Conservation (phyloP, 2,329 filamentous ascomycete genomes). For the Fusarium sp. region DNA sequence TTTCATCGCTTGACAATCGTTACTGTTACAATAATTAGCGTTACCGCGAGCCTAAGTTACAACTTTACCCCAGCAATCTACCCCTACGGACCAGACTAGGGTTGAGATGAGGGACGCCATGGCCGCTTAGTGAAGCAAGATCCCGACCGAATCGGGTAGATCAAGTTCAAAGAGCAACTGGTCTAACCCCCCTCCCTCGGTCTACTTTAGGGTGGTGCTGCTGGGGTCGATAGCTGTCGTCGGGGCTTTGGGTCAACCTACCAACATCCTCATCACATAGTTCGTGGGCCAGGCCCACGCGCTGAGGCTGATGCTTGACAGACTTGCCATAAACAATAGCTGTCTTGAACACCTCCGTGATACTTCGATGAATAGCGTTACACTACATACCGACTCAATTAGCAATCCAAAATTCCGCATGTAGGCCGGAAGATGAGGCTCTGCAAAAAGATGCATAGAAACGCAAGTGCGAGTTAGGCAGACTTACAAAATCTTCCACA, state of each 20-base stretch:
- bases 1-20: constrained; percentile 78
- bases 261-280: constrained; percentile 97
- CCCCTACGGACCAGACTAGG: constrained; percentile 24
- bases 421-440: constrained; percentile 13
- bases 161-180: constrained; percentile 30
- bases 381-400: constrained; percentile 71
- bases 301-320: constrained; percentile 98
- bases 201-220: constrained; percentile 20
- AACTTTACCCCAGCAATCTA: constrained; percentile 22
- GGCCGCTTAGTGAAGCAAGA: constrained; percentile 35
- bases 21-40: constrained; percentile 50
- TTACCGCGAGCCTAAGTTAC: constrained; percentile 20
- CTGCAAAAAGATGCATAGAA: constrained; percentile 8
- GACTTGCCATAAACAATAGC: constrained; percentile 98
- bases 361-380: constrained; percentile 95
- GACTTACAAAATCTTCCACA: constrained; percentile 94
- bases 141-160: constrained; percentile 39
- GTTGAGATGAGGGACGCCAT: constrained; percentile 22
- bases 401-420: constrained; percentile 37
- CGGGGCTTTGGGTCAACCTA: constrained; percentile 59
- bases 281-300: constrained; percentile 90
- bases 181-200: constrained; percentile 19
- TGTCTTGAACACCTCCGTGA: constrained; percentile 93
- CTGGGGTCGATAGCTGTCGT: constrained; percentile 16
- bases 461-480: constrained; percentile 1